Evolutionary conservation across 163 green algal species (phyloP).

Genomic region (Scenedesmus sp.): DNA sequence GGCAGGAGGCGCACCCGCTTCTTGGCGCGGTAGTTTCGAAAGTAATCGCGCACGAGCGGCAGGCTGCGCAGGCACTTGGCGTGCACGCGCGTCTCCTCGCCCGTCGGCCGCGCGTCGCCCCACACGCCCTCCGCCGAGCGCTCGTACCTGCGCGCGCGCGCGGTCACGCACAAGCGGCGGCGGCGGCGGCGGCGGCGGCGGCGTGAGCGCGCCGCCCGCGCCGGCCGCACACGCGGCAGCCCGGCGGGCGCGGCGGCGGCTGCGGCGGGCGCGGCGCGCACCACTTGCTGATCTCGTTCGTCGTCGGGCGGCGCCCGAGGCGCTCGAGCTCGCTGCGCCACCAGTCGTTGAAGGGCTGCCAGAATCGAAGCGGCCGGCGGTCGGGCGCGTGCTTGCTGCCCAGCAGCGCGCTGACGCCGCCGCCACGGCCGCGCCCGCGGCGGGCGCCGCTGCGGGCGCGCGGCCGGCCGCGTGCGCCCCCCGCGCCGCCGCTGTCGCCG

Average conservation of each 20-base stretch:
- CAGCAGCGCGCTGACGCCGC: slow-evolving; percentile 2
- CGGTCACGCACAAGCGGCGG: not conserved
- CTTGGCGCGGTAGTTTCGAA: slow-evolving; percentile 55
- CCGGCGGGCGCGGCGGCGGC: no score
- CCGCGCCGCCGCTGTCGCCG: not conserved
- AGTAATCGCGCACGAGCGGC: slow-evolving; percentile 58
- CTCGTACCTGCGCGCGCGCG: slow-evolving; percentile 44
- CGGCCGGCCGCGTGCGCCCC: no score
- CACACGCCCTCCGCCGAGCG: slow-evolving; percentile 43
- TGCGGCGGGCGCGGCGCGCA: not conserved
- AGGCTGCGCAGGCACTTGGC: slow-evolving; percentile 65
- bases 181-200: no score
- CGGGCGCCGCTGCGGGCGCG: no score
- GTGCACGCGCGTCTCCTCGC: slow-evolving; percentile 63
- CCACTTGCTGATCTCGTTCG: slow-evolving; percentile 50
- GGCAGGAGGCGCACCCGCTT: slow-evolving; percentile 48
- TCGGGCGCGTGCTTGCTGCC: slow-evolving; percentile 40
- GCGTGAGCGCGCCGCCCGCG: no score
- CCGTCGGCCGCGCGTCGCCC: slow-evolving; percentile 47
- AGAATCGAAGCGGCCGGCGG: slow-evolving; percentile 54
- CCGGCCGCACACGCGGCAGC: no score
- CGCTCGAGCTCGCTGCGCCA: slow-evolving; percentile 54
- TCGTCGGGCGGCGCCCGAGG: slow-evolving; percentile 47
- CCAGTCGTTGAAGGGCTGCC: slow-evolving; percentile 64
- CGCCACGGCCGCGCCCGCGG: not conserved